These are phyloP conservation scores for Penicillium frequentans DNA, from an alignment of 2,329 filamentous ascomycete species.

Conservation along the genomic window DNA sequence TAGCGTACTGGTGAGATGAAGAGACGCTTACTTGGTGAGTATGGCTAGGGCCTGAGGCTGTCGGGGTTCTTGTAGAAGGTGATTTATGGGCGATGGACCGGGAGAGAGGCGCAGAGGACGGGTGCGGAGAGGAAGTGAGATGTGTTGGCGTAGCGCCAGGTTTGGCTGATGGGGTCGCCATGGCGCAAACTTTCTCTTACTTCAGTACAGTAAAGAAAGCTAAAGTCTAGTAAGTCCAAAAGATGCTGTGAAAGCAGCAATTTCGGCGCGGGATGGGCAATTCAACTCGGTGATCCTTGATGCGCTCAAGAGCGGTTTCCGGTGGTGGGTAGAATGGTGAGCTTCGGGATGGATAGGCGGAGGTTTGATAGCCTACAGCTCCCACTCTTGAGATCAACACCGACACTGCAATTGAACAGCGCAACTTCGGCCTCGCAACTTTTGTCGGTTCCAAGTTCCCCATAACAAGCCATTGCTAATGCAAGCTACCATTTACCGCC, in stretches of 20 bases:
- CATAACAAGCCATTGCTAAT: neutral
- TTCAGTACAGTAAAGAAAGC: neutral
- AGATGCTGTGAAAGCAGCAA: neutral
- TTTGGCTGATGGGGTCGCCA: conserved; percentile 49
- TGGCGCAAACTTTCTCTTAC: conserved; percentile 14
- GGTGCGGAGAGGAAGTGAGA: conserved; percentile 46
- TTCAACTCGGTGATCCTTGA: neutral
- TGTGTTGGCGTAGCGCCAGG: conserved; percentile 45
- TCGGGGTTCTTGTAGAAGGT: conserved; percentile 46
- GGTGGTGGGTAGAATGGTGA: neutral
- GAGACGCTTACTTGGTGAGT: conserved; percentile 32
- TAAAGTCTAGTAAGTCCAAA: neutral
- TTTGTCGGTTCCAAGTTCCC: neutral
- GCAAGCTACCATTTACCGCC: conserved; percentile 11
- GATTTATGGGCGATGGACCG: conserved; percentile 46
- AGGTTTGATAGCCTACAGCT: neutral
- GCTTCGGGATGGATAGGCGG: neutral
- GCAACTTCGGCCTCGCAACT: neutral
- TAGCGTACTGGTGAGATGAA: conserved; percentile 45
- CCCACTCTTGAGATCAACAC: neutral
- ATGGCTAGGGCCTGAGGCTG: conserved; percentile 38
- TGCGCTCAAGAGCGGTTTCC: neutral
- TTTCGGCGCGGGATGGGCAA: neutral
- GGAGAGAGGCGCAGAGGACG: conserved; percentile 40
- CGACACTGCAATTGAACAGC: conserved; percentile 1